Percentiles rank a stretch among this genome's conserved stretches.
Evolutionary conservation across 148 eudicot genomes (phyloP).

Genomic region (Polygonum maritimum): DNA sequence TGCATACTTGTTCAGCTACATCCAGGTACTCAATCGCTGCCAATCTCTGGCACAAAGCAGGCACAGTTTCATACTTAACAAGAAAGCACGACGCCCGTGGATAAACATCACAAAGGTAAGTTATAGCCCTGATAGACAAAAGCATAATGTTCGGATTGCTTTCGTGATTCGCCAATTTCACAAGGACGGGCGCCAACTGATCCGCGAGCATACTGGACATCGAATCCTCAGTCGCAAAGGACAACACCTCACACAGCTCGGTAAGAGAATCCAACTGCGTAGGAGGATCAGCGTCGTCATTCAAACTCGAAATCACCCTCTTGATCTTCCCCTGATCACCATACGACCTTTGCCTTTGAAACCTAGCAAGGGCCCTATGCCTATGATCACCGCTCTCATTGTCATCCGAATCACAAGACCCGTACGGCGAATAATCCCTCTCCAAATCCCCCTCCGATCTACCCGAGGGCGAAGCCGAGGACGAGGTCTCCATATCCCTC

Average conservation of each 20-base stretch:
- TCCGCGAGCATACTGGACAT: conserved; percentile 49
- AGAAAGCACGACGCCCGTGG: conserved; percentile 56
- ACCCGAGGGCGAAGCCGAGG: conserved; percentile 66
- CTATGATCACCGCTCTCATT: conserved; percentile 34
- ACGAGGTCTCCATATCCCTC: conserved; percentile 68
- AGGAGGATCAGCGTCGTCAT: conserved; percentile 49
- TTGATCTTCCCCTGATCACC: conserved; percentile 47
- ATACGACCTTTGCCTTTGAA: conserved; percentile 38
- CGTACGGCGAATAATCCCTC: conserved; percentile 55
- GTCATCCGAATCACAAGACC: conserved; percentile 84
- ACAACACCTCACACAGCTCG: conserved; percentile 77
- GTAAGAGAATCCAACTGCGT: conserved; percentile 59
- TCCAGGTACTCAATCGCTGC: conserved; percentile 67
- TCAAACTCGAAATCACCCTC: conserved; percentile 44
- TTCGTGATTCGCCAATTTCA: conserved; percentile 61
- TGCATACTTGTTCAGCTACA: conserved; percentile 89
- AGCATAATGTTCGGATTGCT: conserved; percentile 75
- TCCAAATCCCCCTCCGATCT: conserved; percentile 69
- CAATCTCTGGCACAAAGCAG: conserved; percentile 76
- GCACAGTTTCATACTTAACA: conserved; percentile 64
- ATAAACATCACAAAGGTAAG: conserved; percentile 78
- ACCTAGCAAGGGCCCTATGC: conserved; percentile 33
- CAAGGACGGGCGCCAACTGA: conserved; percentile 57
- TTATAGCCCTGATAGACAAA: conserved; percentile 75
- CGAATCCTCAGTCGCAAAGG: conserved; percentile 60